Evolutionary conservation across 1,284 basidiomycete species (phyloP), one percentile per base, ranked within the genome.

Genomic region (Leccinum angustisporum): DNA sequence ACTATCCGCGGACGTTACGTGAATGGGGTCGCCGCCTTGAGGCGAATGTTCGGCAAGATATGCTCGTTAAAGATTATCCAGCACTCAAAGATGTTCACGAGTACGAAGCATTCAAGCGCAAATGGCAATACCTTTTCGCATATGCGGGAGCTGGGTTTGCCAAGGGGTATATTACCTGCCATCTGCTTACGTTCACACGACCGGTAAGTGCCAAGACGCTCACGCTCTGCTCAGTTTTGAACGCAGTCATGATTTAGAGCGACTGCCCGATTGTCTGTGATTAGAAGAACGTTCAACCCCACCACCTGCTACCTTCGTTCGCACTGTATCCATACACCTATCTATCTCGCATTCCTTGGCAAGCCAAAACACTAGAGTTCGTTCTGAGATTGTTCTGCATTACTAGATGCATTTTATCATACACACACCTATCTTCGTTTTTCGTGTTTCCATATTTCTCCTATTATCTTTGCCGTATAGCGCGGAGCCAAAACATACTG

Each of bases 1-100:
- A 96, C 75, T 95, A 96, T 78, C 89, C 93, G 27, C 85, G 94
- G 46, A 95, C 94, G 18, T 83, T 96, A n/a, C 84, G 94, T 40
- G 92, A 94, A 79, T 96, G 94, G 94, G 86, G 86, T 56, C 78
- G 85, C 27, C 84, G 93, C 31, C 85, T 95, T 59, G 85, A 87
- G 61, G 76, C 76, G 53, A 88, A 90, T 68, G 72, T 87, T 54
- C 78, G 78, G 14, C 86, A 86, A 63, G 85, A 87, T 9, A 65
- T 81, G 57, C 79, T 90, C 43, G 69, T 80, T 38, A 77, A 78
- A 63, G 84, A 86, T 61, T 84, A 87, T 69, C 87, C 88, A 4
- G 76, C 78, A 3, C 76, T 89, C 31, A 75, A 75, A 52, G 83
- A 88, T 61, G 70, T 71, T 34, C 73, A 77, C 21, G 82, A 86